Base-by-base conservation (phyloP, 768 basidiomycete genomes). In the Amanita rimosa region DNA sequence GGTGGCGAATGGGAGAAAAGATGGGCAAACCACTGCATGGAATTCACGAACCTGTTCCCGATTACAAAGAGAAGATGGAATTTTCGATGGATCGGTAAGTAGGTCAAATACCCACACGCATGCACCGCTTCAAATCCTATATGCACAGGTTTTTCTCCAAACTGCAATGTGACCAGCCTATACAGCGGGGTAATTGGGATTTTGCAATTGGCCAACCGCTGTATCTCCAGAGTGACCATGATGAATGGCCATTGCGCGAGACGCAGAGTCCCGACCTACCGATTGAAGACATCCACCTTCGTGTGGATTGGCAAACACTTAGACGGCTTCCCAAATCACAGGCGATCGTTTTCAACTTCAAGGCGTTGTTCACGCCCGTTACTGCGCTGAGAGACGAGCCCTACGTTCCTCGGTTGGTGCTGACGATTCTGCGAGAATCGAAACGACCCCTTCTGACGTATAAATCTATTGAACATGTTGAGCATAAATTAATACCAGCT, bases 321-420 rank as follows among this genome's bases (percentile, higher is more conserved):
- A 66, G 74, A 14, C 67, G 73, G 27, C 56, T 77, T 37, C 75
- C 76, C 10, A 58, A 59, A 46, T 74, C 75, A 5, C 60, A 60
- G 9, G 70, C 73, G 0, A 72, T 78, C 21, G 62, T 73, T 6
- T 77, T 78, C 62, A 76, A 75, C 54, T 76, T 70, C 58, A 77
- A 74, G 52, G 67, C 73, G 8, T 58, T 78, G 21, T 78, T 78
- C 58, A 77, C 74, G 1, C 74, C 75, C 0, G 52, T 72, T 17
- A 65, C 62, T 8, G 56, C 67, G 21, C 68, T 78, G 42, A 57
- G 66, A 38, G 54, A 62, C 6, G 76, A 77, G 52, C 69, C 71
- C 6, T 74, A 71, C 44, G 68, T 78, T 49, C 75, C 75, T 1
- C 66, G 60, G 48, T 58, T 76, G 37, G 48, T 77, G 16, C 64